A percentile compares a stretch with the other conserved stretches of the same genome.
These are phyloP conservation scores for Solanum aculeatissimum DNA, from an alignment of 305 asterid genomes.

Conservation along the genomic window DNA sequence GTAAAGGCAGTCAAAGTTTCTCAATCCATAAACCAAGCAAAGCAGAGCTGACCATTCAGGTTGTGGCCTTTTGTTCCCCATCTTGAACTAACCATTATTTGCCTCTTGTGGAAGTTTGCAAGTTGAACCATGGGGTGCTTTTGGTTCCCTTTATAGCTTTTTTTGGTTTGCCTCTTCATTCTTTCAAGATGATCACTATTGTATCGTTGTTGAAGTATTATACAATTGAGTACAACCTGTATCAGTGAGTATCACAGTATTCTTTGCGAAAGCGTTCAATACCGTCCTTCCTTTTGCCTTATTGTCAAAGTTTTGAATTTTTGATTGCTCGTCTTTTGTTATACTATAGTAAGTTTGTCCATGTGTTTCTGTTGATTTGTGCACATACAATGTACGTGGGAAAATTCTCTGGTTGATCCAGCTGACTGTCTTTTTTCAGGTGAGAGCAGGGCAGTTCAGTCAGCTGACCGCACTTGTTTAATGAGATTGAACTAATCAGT, in stretches of 20 bases:
- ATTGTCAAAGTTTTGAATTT: background rate
- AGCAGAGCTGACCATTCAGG: constrained; percentile 4
- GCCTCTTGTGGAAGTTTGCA: background rate
- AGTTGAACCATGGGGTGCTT: background rate
- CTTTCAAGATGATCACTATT: background rate
- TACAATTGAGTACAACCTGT: background rate
- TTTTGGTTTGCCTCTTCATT: background rate
- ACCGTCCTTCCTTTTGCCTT: background rate
- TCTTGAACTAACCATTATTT: background rate
- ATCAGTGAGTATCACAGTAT: background rate
- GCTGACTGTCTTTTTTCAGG: background rate
- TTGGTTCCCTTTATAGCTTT: background rate
- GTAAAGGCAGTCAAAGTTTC: constrained; percentile 8
- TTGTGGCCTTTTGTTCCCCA: background rate
- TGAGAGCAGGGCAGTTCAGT: background rate
- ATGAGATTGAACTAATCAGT: no score
- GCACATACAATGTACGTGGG: background rate
- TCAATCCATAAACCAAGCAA: constrained; percentile 25
- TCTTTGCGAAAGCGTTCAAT: background rate
- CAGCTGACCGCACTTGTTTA: no score
- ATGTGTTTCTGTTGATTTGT: background rate
- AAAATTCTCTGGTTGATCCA: background rate
- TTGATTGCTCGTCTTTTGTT: background rate
- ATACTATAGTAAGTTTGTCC: background rate
- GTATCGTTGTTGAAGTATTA: background rate